A percentile compares a stretch with the other conserved stretches of the same genome.
phyloP scores from a whole-genome alignment of 1,139 yeast genomes.

The Yamadazyma sp. region DNA sequence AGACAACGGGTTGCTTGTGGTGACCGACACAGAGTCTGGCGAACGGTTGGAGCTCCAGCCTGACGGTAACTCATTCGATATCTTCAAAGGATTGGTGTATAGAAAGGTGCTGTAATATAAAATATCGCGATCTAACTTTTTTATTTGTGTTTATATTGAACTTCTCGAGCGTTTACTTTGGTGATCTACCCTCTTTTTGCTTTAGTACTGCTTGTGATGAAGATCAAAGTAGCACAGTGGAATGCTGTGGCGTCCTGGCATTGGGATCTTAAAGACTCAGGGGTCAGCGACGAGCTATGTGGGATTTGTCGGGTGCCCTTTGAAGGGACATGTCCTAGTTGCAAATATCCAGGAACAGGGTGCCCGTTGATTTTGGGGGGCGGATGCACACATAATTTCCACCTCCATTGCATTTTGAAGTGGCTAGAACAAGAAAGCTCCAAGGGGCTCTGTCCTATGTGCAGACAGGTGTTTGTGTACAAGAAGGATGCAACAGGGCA shows the following conservation, averaged over 20 bases:
- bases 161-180: too few relatives aligned
- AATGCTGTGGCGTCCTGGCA: slow-evolving; percentile 82
- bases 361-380: slow-evolving; percentile 75
- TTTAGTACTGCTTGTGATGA: slow-evolving; percentile 49
- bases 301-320: slow-evolving; percentile 89
- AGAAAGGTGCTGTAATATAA: slow-evolving; percentile 34
- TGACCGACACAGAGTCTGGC: slow-evolving; percentile 65
- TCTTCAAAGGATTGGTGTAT: slow-evolving; percentile 88
- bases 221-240: slow-evolving; percentile 68
- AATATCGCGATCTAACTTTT: background rate
- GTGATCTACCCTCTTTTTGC: background rate
- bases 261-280: slow-evolving; percentile 50
- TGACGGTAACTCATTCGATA: slow-evolving; percentile 96
- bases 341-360: slow-evolving; percentile 83
- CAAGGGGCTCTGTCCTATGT: slow-evolving; percentile 87
- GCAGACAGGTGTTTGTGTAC: slow-evolving; percentile 68
- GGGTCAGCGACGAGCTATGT: slow-evolving; percentile 67
- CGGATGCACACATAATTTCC: slow-evolving; percentile 82
- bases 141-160: background rate
- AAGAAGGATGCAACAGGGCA: slow-evolving; percentile 16
- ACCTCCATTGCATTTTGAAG: slow-evolving; percentile 74
- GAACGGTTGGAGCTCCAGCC: slow-evolving; percentile 76
- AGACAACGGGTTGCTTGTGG: slow-evolving; percentile 81
- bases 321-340: slow-evolving; percentile 86
- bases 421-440: slow-evolving; percentile 81